Base-by-base conservation (phyloP, 2,329 filamentous ascomycete species). In the Botrytis elliptica region DNA sequence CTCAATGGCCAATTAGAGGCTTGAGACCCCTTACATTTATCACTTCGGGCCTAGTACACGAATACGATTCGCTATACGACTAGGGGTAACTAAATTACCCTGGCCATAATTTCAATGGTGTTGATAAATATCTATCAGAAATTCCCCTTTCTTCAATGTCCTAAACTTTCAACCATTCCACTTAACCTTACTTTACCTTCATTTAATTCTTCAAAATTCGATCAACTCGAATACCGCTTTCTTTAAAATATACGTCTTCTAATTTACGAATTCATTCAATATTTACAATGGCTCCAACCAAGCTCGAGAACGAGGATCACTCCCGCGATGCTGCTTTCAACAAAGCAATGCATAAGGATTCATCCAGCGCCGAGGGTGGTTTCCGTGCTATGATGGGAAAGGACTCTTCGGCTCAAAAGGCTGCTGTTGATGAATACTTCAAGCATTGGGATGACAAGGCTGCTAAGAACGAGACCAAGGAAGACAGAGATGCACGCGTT, bases 391-490 rank as follows among this genome's bases (percentile, higher is more conserved):
- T 98, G 90, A 86, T 97, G 79, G 86, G 86, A 81, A 98, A 99
- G 86, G 91, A 96, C 83, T 85, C 86, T 80, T 85, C 86, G 40
- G 93, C 94, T 12, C 92, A 97, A 81, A 89, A 93, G 82, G 91
- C 91, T 66, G 94, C 94, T 65, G 89, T 95, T 42, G 93, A 96
- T 81, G 93, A 97, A 83, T 97, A 97, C 85, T 97, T 97, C 86
- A 97, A 97, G 88, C 94, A 97, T 83, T 97, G 93, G 93, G 94
- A 97, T 83, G 92, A 95, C 86, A 94, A 97, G 85, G 84, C 85
- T 64, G 92, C 86, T 65, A 90, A 87, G 76, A 88, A 91, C 57
- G 95, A 98, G 88, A 98, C 95, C 1, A 89, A 91, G 72, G 93
- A 92, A 80, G 91, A 89, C 79, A 90, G 95, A 80, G 91, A 93